Conservation (phyloP, 2,329 filamentous ascomycete species). For the Arthrinium phaeospermum region DNA sequence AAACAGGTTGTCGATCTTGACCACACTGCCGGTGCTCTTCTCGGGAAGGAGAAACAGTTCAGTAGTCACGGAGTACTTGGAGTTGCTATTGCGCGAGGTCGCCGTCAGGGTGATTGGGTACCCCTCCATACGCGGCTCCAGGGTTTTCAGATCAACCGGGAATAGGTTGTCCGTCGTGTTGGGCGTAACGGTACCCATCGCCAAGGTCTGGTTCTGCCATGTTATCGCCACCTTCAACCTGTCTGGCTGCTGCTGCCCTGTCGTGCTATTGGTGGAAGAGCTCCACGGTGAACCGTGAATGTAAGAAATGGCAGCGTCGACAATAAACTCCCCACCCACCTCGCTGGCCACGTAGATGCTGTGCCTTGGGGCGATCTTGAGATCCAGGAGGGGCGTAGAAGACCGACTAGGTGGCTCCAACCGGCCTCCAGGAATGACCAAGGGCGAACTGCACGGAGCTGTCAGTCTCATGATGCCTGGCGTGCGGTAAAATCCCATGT, state of each 20-base stretch:
- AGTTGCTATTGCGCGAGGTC: conserved; percentile 36
- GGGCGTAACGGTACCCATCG: conserved; percentile 26
- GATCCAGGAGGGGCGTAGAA: conserved; percentile 42
- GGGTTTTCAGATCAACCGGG: conserved; percentile 43
- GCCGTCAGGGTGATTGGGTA: conserved; percentile 48
- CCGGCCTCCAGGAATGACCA: conserved; percentile 13
- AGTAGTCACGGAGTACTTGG: conserved; percentile 43
- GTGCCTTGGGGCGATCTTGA: conserved; percentile 52
- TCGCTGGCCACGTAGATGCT: conserved; percentile 53
- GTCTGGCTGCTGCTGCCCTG: conserved; percentile 36
- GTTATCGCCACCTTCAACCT: conserved; percentile 28
- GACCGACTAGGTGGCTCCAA: conserved; percentile 18
- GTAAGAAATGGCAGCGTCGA: conserved; percentile 48
- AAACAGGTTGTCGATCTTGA: conserved; percentile 51
- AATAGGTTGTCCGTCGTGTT: conserved; percentile 39
- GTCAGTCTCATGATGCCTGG: not conserved
- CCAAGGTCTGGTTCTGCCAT: conserved; percentile 5
- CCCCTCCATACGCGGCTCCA: conserved; percentile 43
- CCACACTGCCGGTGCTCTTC: conserved; percentile 48
- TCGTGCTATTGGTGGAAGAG: conserved; percentile 31
- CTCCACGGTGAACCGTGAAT: conserved; percentile 46
- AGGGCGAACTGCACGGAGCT: not conserved
- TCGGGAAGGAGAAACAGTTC: conserved; percentile 50
- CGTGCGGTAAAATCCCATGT: conserved; percentile 20
- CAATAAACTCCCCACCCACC: conserved; percentile 46